Conservation (phyloP, 441 rosid genomes). For the Gossypium laxum region DNA sequence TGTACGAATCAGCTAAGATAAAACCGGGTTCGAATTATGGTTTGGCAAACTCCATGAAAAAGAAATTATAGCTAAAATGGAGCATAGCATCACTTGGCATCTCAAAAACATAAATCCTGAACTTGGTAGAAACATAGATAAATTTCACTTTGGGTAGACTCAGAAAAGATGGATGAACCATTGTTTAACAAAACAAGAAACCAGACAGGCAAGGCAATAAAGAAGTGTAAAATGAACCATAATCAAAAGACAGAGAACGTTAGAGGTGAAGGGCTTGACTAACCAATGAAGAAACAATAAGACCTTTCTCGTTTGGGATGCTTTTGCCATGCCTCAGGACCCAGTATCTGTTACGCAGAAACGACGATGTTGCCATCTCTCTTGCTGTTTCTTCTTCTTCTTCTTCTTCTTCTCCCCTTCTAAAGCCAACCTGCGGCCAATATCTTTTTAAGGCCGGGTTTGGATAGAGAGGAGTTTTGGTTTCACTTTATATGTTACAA, state of each 20-base stretch:
- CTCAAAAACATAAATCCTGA: not conserved
- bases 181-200: not conserved
- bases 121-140: not conserved
- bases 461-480: not conserved
- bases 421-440: not conserved
- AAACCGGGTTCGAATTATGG: not conserved
- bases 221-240: not conserved
- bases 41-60: not conserved
- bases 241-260: not conserved
- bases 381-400: not conserved
- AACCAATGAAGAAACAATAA: conserved; percentile 72
- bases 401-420: not conserved
- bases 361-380: conserved; percentile 22
- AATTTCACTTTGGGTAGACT: not conserved
- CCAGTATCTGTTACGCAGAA: conserved; percentile 63
- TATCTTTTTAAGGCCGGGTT: not conserved
- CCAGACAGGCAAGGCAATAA: not conserved
- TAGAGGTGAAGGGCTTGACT: conserved; percentile 1
- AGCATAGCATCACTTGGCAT: not conserved
- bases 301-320: conserved; percentile 49
- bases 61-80: not conserved
- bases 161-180: not conserved
- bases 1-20: not conserved
- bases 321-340: conserved; percentile 78
- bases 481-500: not conserved